phyloP scores from a whole-genome alignment of 805 yeast genomes.

The Saccharomycopsis guyanensis region DNA sequence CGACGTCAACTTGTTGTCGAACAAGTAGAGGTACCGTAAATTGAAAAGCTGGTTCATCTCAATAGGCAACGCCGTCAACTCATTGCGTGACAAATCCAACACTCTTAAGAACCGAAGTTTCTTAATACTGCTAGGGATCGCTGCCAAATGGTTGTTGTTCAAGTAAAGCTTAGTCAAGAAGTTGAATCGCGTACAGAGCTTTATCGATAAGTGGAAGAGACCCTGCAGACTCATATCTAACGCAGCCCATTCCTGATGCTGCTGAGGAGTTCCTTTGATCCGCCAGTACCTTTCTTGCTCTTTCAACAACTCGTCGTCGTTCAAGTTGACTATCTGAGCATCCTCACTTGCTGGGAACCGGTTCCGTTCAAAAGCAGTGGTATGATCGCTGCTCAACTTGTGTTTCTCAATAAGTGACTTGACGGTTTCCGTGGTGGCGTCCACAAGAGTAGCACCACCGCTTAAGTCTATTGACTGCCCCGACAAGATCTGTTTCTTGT shows the following conservation, averaged over 20 bases:
- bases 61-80: slow-evolving; percentile 62
- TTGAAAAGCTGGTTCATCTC: slow-evolving; percentile 80
- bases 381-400: not conserved
- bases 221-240: slow-evolving; percentile 90
- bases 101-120: slow-evolving; percentile 68
- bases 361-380: not conserved
- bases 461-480: slow-evolving; percentile 14
- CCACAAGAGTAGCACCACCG: slow-evolving; percentile 30
- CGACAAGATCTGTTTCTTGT: slow-evolving; percentile 22
- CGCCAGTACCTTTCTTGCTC: slow-evolving; percentile 41
- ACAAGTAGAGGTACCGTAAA: slow-evolving; percentile 73
- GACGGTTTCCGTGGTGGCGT: slow-evolving; percentile 33
- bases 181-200: slow-evolving; percentile 61
- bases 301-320: slow-evolving; percentile 61
- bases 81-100: slow-evolving; percentile 77
- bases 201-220: slow-evolving; percentile 58
- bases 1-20: slow-evolving; percentile 72
- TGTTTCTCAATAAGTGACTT: slow-evolving; percentile 27
- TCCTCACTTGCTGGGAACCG: not conserved
- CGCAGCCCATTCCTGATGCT: slow-evolving; percentile 88
- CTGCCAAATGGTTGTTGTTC: slow-evolving; percentile 72
- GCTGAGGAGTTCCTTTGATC: slow-evolving; percentile 24
- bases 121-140: slow-evolving; percentile 60
- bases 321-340: slow-evolving; percentile 29
- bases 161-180: slow-evolving; percentile 82